Conservation (phyloP, 306 rosid species). For the Arachis stenosperma region DNA sequence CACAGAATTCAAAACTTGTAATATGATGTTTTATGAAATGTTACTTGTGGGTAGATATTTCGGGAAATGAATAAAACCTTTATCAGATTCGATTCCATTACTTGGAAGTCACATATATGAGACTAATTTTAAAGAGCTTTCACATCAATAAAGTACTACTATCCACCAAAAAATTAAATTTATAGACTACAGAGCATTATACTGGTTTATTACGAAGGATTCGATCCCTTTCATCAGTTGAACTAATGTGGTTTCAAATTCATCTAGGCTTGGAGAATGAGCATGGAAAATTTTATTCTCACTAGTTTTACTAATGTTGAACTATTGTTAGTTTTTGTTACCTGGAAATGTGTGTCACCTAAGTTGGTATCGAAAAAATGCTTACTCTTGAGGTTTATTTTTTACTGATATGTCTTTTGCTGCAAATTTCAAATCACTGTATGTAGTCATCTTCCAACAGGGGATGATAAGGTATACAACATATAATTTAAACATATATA, state of each 20-base stretch:
- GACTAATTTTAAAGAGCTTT: no score
- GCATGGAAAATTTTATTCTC: neutral
- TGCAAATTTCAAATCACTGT: neutral
- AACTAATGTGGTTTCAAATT: neutral
- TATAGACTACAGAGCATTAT: neutral
- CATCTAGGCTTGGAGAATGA: neutral
- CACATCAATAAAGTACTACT: no score
- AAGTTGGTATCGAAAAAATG: neutral
- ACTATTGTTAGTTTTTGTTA: neutral
- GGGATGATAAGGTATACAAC: no score
- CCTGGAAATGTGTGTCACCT: neutral
- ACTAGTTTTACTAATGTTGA: no score
- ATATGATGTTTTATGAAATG: neutral
- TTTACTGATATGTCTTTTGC: neutral
- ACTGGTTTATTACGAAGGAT: neutral
- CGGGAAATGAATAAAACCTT: no score
- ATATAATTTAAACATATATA: no score
- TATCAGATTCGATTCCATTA: no score
- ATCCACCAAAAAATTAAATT: no score
- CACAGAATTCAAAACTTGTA: constrained; percentile 6
- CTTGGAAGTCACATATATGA: no score
- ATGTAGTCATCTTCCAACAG: no score
- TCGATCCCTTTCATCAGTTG: no score
- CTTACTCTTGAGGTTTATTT: neutral
- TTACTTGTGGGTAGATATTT: constrained; percentile 1